These are phyloP conservation scores for Corymbia maculata DNA, from an alignment of 345 rosid species.

Conservation along the genomic window DNA sequence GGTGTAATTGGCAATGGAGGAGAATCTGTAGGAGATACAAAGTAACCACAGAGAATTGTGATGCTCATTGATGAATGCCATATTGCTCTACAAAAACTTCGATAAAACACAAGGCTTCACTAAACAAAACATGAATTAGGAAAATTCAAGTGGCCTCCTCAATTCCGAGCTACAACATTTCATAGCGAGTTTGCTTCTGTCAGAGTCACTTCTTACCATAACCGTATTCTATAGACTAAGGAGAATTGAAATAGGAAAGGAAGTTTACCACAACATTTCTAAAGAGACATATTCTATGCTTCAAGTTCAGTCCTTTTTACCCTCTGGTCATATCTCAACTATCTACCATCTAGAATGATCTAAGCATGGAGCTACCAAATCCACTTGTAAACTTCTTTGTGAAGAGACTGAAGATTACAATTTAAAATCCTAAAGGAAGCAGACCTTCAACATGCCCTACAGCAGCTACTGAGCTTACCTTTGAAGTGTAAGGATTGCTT, in stretches of 20 bases:
- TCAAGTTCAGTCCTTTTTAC: neutral
- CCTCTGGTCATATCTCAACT: neutral
- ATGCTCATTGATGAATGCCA: neutral
- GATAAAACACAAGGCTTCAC: neutral
- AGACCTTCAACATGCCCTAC: neutral
- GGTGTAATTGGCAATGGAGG: conserved; percentile 67
- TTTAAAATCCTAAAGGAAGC: neutral
- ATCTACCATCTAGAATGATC: neutral
- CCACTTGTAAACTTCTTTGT: neutral
- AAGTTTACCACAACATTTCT: neutral
- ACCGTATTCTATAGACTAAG: neutral
- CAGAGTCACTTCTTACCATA: neutral
- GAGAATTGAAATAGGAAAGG: neutral
- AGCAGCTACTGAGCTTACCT: conserved; percentile 16
- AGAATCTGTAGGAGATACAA: conserved; percentile 25
- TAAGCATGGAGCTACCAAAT: neutral
- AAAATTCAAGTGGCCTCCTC: no score
- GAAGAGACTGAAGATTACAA: neutral
- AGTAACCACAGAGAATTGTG: neutral
- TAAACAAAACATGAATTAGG: neutral
- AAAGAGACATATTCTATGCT: neutral
- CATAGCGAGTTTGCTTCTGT: neutral
- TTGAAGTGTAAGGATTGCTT: conserved; percentile 29
- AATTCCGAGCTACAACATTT: neutral
- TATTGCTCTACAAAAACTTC: neutral